phyloP scores from a whole-genome alignment of 805 yeast species.

The Yarrowia sp. region DNA sequence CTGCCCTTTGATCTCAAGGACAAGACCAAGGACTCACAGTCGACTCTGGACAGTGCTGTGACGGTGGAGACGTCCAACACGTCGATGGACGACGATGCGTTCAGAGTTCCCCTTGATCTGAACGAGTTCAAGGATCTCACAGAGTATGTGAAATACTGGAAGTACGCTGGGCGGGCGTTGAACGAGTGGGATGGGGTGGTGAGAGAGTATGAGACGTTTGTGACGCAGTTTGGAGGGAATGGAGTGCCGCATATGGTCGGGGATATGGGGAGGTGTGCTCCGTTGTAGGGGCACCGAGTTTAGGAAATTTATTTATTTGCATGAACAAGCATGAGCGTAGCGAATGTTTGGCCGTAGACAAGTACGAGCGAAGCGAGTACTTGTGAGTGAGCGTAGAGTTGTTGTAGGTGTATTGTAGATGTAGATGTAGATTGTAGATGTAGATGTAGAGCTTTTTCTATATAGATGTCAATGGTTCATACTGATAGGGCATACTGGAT shows the following conservation, averaged over 20 bases:
- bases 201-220: constrained; percentile 41
- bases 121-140: constrained; percentile 13
- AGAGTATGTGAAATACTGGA: constrained; percentile 38
- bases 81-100: constrained; percentile 11
- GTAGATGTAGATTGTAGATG: no score
- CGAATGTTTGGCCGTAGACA: not conserved
- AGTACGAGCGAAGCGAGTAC: not conserved
- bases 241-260: constrained; percentile 24
- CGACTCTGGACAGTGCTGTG: not conserved
- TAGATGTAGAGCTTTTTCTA: no score
- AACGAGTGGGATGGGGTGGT: constrained; percentile 43
- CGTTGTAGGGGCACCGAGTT: not conserved
- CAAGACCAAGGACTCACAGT: constrained; percentile 17
- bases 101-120: not conserved
- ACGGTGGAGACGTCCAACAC: constrained; percentile 12
- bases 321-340: not conserved
- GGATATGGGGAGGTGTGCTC: constrained; percentile 13
- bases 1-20: constrained; percentile 22
- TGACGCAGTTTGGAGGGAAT: constrained; percentile 23
- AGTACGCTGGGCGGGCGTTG: constrained; percentile 43
- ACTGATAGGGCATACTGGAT: no score
- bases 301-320: not conserved
- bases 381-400: no score
- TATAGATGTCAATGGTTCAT: no score
- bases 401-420: no score